Evolutionary conservation across 768 basidiomycete species (phyloP).

Genomic region (Mycena albidolilacea): DNA sequence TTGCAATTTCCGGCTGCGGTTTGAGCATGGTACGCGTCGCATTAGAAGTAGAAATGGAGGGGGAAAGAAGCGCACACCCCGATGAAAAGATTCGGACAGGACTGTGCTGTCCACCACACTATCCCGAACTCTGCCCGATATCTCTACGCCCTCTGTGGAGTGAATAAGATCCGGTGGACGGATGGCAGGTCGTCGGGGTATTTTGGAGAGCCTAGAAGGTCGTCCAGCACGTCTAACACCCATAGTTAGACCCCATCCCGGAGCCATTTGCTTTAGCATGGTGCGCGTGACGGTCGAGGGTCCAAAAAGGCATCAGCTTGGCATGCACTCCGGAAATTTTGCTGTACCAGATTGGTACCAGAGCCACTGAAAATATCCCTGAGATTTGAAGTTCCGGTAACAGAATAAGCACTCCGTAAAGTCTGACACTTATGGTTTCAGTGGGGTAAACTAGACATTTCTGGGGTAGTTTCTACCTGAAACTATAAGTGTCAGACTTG

Average conservation of each 20-base stretch:
- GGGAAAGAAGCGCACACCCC: not conserved
- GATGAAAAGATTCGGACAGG: not conserved
- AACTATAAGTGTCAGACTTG: no score
- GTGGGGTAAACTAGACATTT: no score
- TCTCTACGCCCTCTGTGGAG: not conserved
- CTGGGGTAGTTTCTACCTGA: no score
- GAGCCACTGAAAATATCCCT: no score
- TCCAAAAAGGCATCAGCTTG: not conserved
- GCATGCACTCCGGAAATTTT: not conserved
- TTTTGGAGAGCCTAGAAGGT: not conserved
- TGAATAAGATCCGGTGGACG: not conserved
- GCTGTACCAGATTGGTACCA: no score
- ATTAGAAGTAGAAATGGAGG: not conserved
- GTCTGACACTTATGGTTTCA: no score
- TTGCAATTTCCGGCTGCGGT: no score
- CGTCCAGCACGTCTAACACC: not conserved
- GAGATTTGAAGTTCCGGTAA: no score
- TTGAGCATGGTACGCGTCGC: no score
- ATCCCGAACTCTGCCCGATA: slow-evolving; percentile 15
- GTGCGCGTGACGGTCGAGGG: not conserved
- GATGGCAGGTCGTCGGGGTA: slow-evolving; percentile 12
- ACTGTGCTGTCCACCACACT: not conserved
- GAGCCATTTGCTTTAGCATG: not conserved
- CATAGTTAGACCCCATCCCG: slow-evolving; percentile 5
- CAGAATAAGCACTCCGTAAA: no score